These are phyloP conservation scores for Carex cristatella DNA, from an alignment of 176 grass and related monocot species.

Conservation along the genomic window DNA sequence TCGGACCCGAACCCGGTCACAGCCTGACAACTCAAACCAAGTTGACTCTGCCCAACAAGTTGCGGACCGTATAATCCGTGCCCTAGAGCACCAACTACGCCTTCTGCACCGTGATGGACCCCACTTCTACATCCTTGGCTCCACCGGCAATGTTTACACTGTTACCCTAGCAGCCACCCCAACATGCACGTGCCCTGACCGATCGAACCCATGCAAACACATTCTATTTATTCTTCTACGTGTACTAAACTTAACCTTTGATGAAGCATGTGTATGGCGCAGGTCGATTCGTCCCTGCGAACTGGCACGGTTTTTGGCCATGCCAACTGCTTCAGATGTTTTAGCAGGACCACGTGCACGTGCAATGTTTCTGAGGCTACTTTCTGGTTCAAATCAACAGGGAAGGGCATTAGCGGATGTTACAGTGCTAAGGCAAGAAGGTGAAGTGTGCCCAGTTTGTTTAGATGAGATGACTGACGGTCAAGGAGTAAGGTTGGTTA, in stretches of 20 bases:
- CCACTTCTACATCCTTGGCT: constrained; percentile 69
- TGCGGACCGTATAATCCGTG: constrained; percentile 31
- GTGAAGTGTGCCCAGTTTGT: constrained; percentile 62
- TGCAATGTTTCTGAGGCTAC: constrained; percentile 52
- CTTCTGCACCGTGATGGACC: constrained; percentile 50
- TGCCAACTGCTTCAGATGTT: constrained; percentile 43
- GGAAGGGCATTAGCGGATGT: neutral
- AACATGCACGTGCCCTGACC: constrained; percentile 84
- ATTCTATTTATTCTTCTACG: constrained; percentile 92
- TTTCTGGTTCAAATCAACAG: constrained; percentile 17
- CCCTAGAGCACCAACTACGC: constrained; percentile 57
- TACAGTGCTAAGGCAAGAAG: constrained; percentile 26
- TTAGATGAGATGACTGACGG: constrained; percentile 70
- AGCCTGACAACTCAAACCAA: neutral
- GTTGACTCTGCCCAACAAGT: constrained; percentile 8
- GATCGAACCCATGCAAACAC: constrained; percentile 75
- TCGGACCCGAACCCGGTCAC: neutral
- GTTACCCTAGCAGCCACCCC: constrained; percentile 51
- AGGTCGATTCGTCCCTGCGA: constrained; percentile 58
- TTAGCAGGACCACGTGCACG: constrained; percentile 51
- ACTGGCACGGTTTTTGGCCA: constrained; percentile 46
- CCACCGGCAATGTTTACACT: constrained; percentile 84
- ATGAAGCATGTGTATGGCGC: constrained; percentile 85
- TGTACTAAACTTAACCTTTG: constrained; percentile 66
- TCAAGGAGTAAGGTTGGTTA: constrained; percentile 22